Conservation (phyloP, 2,329 filamentous ascomycete species). For the Fusarium mangiferae region DNA sequence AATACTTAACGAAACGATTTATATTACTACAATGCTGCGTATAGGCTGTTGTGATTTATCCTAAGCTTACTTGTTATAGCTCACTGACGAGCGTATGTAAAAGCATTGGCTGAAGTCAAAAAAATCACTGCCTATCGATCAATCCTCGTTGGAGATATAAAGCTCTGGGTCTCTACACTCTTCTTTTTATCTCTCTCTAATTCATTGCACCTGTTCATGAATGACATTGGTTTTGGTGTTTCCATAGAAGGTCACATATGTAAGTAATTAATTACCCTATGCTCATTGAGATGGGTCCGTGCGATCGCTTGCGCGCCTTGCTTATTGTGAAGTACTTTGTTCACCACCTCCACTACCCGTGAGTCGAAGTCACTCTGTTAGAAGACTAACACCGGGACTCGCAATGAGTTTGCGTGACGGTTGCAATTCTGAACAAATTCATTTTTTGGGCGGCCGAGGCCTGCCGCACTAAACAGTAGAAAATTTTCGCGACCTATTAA, state of each 20-base stretch:
- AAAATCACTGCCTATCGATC: accelerated
- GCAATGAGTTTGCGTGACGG: background rate
- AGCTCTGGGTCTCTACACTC: too few species aligned
- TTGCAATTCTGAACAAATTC: background rate
- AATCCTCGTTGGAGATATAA: accelerated
- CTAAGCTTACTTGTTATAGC: too few species aligned
- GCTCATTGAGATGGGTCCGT: background rate
- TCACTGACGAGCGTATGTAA: too few species aligned
- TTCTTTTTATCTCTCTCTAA: background rate
- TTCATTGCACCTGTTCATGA: background rate
- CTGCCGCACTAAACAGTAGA: too few species aligned
- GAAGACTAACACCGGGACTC: background rate
- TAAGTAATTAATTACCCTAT: background rate
- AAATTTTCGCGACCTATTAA: accelerated
- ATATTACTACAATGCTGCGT: accelerated
- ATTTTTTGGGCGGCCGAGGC: too few species aligned
- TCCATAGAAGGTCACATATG: too few species aligned
- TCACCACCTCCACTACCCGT: accelerated
- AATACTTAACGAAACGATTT: background rate
- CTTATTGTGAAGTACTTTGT: background rate
- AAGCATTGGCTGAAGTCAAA: background rate
- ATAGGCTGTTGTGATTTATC: accelerated
- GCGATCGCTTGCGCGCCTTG: accelerated
- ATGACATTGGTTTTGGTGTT: background rate
- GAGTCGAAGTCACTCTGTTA: background rate